Percentiles rank a stretch among this genome's conserved stretches.
These are phyloP conservation scores for Globisporangium uncinulatum DNA, from an alignment of 352 stramenopile genomes.

Conservation along the genomic window DNA sequence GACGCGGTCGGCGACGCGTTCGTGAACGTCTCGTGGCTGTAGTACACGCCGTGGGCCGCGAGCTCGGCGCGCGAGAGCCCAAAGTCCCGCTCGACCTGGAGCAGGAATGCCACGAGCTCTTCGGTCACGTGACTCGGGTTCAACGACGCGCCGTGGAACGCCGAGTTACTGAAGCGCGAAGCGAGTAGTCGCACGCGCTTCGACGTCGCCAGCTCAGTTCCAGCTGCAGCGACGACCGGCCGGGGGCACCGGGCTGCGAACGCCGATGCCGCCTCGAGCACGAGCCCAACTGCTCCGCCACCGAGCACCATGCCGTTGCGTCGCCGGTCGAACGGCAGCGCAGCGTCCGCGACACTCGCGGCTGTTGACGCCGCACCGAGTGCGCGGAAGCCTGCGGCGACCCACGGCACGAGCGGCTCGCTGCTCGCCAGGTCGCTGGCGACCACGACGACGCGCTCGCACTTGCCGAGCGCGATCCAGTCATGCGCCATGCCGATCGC, in stretches of 20 bases:
- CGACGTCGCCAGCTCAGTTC: background rate
- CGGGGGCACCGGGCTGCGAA: constrained; percentile 15
- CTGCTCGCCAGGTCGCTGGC: constrained; percentile 91
- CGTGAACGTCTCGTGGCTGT: constrained; percentile 96
- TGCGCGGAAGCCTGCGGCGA: constrained; percentile 93
- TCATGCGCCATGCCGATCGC: constrained; percentile 92
- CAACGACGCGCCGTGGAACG: constrained; percentile 93
- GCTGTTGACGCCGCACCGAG: constrained; percentile 91
- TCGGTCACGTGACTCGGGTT: constrained; percentile 91
- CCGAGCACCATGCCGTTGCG: constrained; percentile 94
- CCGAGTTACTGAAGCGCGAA: constrained; percentile 95
- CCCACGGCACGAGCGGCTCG: constrained; percentile 88
- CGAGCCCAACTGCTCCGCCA: constrained; percentile 81
- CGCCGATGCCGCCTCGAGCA: constrained; percentile 56
- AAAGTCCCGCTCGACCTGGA: constrained; percentile 85
- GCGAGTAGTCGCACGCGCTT: constrained; percentile 76
- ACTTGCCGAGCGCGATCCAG: constrained; percentile 90
- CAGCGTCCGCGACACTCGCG: constrained; percentile 63
- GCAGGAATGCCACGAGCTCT: constrained; percentile 90
- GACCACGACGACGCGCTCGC: constrained; percentile 93
- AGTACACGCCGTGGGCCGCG: constrained; percentile 92
- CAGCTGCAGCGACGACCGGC: no score
- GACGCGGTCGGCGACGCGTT: constrained; percentile 90
- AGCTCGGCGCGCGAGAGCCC: constrained; percentile 90
- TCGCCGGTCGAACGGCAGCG: constrained; percentile 90